Evolutionary conservation across 768 basidiomycete genomes (phyloP), one percentile per base, ranked within the genome.

Genomic region (Nidularia sp.): DNA sequence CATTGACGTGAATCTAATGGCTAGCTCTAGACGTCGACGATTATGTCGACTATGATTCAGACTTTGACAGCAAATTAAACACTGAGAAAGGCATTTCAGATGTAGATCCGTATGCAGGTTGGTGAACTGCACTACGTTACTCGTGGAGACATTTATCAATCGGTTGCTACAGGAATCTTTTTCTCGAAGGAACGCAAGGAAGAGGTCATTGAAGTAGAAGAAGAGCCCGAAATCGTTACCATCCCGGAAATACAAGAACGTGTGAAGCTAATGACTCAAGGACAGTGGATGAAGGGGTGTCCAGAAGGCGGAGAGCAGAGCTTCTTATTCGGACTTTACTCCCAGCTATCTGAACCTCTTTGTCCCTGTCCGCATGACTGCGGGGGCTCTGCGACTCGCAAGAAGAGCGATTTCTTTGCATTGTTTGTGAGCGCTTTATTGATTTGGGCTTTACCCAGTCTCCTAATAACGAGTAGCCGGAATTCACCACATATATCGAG

Each of bases 241-340:
- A 63, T 89, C 33, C 66, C 72, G 13, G 72, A 65, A 51, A 57
- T 63, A 6, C 68, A 66, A 39, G 78, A 82, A 51, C 67, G 68
- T 13, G 75, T 84, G 33, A 81, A 81, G 57, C 70, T 94, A 39
- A 84, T 96, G 80, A 85, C 85, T 18, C 89, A 91, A 67, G 91
- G 90, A 29, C 86, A 94, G 63, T 97, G 93, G 93, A 97, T 97
- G 94, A 91, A 90, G 65, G 94, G 94, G 15, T 97, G 94, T 68
- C 93, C 94, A 0, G 93, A 96, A 66, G 91, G 90, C 48, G 85
- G 86, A 61, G 93, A 97, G 66, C 93, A 97, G 63, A 83, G 83
- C 53, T 89, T 88, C 70, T 73, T 97, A 48, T 97, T 97, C 70
- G 80, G 84, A 56, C 78, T 93, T 32, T 95, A 93, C 66, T 80